Base-by-base conservation (phyloP, 306 rosid genomes). In the Morella rubra region DNA sequence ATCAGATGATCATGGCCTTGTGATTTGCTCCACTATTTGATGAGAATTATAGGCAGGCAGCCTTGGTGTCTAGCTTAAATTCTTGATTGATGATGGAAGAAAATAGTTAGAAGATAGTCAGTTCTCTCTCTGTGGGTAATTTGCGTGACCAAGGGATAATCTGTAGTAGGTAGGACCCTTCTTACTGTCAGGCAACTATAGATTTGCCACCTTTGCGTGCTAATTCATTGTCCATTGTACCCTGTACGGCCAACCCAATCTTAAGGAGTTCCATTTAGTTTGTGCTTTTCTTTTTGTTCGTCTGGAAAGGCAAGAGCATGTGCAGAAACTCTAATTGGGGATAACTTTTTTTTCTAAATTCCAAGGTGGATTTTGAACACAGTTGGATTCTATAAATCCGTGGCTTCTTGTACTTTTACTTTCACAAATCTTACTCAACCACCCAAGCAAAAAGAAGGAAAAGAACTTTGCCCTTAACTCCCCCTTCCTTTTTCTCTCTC, bases 181-280 rank as follows among this genome's bases (percentile, higher is more conserved):
- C 22, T 49, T 46, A 74, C 53, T 19, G 65, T 53, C 40, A 82
- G 64, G 41, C 42, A 44, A 77, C 70, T 77, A 76, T 73, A 66
- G 68, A 78, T 76, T 81, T 71, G 59, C 75, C 81, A 81, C 78
- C 78, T 66, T 32, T 32, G 37, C 37, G 37, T 32, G 37, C 37
- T 32, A 32, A 32, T 32, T 32, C 37, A 32, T 32, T 32, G 37
- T 32, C 37, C 37, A 32, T 32, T 32, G 37, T 2, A 32, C 37
- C 80, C 80, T 69, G 58, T 44, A 66, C 80, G 54, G 79, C 86
- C 70, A 70, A 80, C 68, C 76, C 76, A 75, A 79, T 84, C 54
- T 73, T 78, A 71, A n/a, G 73, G 79, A 81, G 89, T 82, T 83
- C 87, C 72, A 14, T 69, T 66, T 64, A 27, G 37, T 68, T 62